These are phyloP conservation scores for Theobroma grandiflorum DNA, from an alignment of 441 rosid species.

Conservation along the genomic window DNA sequence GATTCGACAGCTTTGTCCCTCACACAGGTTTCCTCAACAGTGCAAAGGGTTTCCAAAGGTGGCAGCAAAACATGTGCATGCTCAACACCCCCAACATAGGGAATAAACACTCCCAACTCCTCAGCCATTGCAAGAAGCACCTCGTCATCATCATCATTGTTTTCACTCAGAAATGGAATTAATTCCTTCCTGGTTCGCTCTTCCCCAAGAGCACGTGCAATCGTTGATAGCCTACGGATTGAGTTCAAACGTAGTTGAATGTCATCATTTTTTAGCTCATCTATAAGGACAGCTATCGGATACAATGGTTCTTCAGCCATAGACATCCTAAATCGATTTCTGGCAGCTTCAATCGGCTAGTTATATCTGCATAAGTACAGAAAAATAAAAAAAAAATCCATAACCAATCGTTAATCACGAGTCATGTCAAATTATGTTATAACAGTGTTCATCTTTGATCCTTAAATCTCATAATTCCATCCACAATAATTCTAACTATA, in stretches of 20 bases:
- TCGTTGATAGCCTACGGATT: constrained; percentile 81
- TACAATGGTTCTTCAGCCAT: constrained; percentile 83
- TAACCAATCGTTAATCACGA: not conserved
- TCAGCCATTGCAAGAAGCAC: constrained; percentile 92
- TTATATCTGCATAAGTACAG: not conserved
- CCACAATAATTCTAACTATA: not conserved
- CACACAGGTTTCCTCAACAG: constrained; percentile 90
- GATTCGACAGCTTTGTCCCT: constrained; percentile 94
- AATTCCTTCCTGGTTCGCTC: constrained; percentile 87
- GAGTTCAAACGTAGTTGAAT: constrained; percentile 88
- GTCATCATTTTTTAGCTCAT: constrained; percentile 90
- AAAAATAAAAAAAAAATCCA: not conserved
- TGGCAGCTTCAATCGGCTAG: not conserved
- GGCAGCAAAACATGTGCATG: constrained; percentile 76
- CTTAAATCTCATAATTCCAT: constrained; percentile 25
- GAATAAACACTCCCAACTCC: constrained; percentile 87
- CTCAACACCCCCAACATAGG: constrained; percentile 87
- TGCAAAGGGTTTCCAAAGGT: constrained; percentile 82
- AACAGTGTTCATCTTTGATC: not conserved
- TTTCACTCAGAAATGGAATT: constrained; percentile 91
- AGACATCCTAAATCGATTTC: constrained; percentile 50
- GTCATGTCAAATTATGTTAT: not conserved
- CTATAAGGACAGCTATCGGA: constrained; percentile 84
- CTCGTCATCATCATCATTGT: constrained; percentile 94
- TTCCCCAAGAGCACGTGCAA: constrained; percentile 95